Conservation (phyloP, 116 monocot genomes). For the Papilionanthe hybrid region DNA sequence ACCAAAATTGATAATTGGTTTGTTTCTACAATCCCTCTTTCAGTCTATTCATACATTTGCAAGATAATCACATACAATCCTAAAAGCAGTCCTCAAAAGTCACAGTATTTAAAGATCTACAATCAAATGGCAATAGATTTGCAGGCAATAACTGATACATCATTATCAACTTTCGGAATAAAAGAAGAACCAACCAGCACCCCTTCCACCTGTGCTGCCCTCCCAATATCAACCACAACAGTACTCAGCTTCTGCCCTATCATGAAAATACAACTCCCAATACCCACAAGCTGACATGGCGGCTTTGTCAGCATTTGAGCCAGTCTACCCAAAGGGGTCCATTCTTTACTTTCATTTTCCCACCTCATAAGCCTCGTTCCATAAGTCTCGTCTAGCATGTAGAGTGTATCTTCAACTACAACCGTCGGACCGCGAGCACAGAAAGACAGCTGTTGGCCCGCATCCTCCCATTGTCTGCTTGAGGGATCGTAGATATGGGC, state of each 20-base stretch:
- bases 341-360: conserved; percentile 20
- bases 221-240: conserved; percentile 21
- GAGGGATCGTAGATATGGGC: conserved; percentile 27
- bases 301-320: conserved; percentile 17
- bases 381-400: conserved; percentile 27
- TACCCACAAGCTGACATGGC: conserved; percentile 24
- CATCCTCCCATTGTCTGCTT: conserved; percentile 18
- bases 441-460: conserved; percentile 11
- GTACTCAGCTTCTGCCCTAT: conserved; percentile 25
- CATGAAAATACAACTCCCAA: conserved; percentile 24
- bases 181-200: conserved; percentile 24
- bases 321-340: conserved; percentile 29
- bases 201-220: conserved; percentile 8
- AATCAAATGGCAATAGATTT: conserved; percentile 28
- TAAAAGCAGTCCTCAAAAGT: too few species aligned
- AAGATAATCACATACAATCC: too few species aligned
- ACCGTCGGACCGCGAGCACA: conserved; percentile 18
- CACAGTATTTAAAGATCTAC: background rate
- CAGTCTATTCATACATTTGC: too few species aligned
- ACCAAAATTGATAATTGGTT: too few species aligned
- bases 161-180: conserved; percentile 5
- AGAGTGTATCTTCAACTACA: conserved; percentile 20
- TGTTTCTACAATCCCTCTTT: too few species aligned
- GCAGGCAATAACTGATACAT: conserved; percentile 19
- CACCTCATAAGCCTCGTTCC: conserved; percentile 31